Conservation (phyloP, 768 basidiomycete species). For the Dendrothele bispora region DNA sequence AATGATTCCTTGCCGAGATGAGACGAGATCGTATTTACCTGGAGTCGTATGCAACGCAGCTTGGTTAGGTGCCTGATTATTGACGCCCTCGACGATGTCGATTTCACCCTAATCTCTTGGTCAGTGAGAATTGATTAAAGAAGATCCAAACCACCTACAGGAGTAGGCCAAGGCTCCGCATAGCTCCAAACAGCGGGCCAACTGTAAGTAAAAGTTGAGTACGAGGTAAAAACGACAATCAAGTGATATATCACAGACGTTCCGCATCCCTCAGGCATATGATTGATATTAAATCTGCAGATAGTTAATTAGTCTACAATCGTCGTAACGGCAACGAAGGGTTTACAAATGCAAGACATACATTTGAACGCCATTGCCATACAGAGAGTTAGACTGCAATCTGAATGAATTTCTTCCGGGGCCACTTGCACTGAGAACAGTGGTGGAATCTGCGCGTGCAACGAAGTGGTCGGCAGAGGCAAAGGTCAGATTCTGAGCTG, state of each 20-base stretch:
- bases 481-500: constrained; percentile 55
- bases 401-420: constrained; percentile 59
- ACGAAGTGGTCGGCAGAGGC: constrained; percentile 52
- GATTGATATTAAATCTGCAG: constrained; percentile 46
- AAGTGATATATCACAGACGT: constrained; percentile 26
- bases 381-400: constrained; percentile 51
- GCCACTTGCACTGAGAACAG: constrained; percentile 42
- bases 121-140: not conserved
- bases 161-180: constrained; percentile 47
- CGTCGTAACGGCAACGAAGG: not conserved
- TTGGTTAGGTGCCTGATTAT: constrained; percentile 50
- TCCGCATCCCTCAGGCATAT: constrained; percentile 66
- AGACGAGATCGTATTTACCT: constrained; percentile 27
- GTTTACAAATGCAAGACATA: constrained; percentile 25
- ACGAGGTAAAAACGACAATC: constrained; percentile 39
- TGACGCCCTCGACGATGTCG: constrained; percentile 60
- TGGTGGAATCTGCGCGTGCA: constrained; percentile 55
- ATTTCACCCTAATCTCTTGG: constrained; percentile 44
- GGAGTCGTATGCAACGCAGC: constrained; percentile 57
- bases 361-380: constrained; percentile 54
- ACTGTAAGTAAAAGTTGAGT: constrained; percentile 16
- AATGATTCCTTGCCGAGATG: not conserved
- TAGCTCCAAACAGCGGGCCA: constrained; percentile 51
- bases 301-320: not conserved
- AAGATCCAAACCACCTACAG: constrained; percentile 22